Percentiles rank a stretch among this genome's conserved stretches.
Conservation (phyloP, 2,329 filamentous ascomycete species). For the Trichoderma sp. region DNA sequence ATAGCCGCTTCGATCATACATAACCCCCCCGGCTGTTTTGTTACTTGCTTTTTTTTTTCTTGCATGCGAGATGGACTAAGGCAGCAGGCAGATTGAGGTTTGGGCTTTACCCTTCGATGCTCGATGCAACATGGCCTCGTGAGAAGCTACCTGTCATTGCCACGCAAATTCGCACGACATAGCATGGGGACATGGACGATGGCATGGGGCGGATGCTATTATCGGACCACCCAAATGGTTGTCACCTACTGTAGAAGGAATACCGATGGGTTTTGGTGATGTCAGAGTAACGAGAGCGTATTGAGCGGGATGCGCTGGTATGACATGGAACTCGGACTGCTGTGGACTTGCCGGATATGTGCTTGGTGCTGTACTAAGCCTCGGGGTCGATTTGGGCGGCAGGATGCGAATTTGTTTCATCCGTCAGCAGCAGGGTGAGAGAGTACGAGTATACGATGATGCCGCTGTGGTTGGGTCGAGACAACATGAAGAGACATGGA, state of each 20-base stretch:
- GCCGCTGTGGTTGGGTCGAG: not conserved
- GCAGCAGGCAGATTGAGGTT: not conserved
- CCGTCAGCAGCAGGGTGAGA: not conserved
- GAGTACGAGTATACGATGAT: not conserved
- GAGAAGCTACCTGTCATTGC: not conserved
- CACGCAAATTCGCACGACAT: not conserved
- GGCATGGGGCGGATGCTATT: not conserved
- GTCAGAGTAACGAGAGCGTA: not conserved
- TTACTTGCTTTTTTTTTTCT: not conserved
- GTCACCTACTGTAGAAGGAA: slow-evolving; percentile 8
- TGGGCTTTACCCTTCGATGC: not conserved
- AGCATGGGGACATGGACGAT: not conserved
- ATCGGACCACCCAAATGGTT: slow-evolving; percentile 5
- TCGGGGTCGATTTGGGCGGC: not conserved
- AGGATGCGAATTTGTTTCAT: not conserved
- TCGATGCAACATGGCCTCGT: slow-evolving; percentile 8
- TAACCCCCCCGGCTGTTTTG: not conserved
- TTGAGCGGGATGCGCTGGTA: not conserved
- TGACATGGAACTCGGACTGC: not conserved
- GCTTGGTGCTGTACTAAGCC: not conserved
- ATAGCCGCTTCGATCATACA: not conserved
- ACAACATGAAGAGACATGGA: not conserved
- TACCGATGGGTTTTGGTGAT: not conserved
- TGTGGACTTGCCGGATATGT: not conserved
- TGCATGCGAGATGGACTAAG: not conserved